These are phyloP conservation scores for Tylopilus rubrobrunneus DNA, from an alignment of 768 basidiomycete species.

Conservation along the genomic window DNA sequence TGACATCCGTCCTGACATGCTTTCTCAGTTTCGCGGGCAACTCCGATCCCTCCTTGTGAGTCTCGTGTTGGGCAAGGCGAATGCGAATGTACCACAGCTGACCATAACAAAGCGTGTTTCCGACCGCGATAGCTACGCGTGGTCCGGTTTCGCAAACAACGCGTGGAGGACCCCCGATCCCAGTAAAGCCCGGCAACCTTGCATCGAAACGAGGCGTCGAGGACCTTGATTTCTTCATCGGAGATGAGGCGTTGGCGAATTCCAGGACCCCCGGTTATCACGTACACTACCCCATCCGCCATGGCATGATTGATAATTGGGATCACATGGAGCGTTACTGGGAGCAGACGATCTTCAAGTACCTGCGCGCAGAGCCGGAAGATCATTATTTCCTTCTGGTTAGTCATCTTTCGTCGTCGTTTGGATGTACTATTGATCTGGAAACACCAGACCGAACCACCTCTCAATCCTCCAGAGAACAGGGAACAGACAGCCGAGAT, in stretches of 20 bases:
- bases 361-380: constrained; percentile 95
- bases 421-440: not conserved
- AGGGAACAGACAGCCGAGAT: constrained; percentile 99
- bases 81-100: constrained; percentile 2
- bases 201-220: constrained; percentile 97
- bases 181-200: constrained; percentile 83
- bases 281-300: constrained; percentile 93
- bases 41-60: constrained; percentile 96
- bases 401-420: constrained; percentile 30
- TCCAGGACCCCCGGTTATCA: constrained; percentile 92
- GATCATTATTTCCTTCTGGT: constrained; percentile 98
- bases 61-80: constrained; percentile 16
- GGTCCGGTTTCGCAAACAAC: constrained; percentile 58
- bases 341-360: constrained; percentile 99
- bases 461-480: constrained; percentile 97
- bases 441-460: constrained; percentile 87
- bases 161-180: constrained; percentile 72
- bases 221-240: constrained; percentile 99
- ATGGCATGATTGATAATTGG: constrained; percentile 98
- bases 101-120: constrained; percentile 70
- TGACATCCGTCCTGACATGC: constrained; percentile 10
- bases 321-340: constrained; percentile 99
- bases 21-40: constrained; percentile 87
- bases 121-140: constrained; percentile 90
- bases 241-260: constrained; percentile 95